phyloP scores from a whole-genome alignment of 257 asterid genomes.

The Cordia subcordata region DNA sequence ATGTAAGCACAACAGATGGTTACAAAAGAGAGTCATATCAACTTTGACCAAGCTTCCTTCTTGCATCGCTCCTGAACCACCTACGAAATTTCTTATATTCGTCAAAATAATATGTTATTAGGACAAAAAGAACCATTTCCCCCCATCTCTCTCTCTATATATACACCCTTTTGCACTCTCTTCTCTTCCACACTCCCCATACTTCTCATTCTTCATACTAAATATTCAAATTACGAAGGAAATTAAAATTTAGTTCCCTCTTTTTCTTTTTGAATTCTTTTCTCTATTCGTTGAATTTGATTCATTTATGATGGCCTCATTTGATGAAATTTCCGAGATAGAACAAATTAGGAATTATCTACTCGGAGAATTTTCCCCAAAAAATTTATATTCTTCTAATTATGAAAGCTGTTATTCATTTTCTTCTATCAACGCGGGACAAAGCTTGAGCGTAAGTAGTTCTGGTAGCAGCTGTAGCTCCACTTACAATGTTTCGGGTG shows the following conservation, averaged over 20 bases:
- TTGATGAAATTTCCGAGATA: not conserved
- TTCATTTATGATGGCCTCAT: conserved; percentile 1
- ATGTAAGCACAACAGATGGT: too few relatives aligned
- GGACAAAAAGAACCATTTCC: not conserved
- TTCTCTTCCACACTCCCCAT: conserved; percentile 1
- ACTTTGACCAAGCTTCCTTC: not conserved
- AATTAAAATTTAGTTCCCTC: not conserved
- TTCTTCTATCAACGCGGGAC: not conserved
- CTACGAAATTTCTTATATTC: not conserved
- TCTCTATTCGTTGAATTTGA: not conserved
- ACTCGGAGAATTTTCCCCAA: conserved; percentile 1
- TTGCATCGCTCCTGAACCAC: not conserved
- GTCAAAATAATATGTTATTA: not conserved
- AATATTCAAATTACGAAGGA: not conserved
- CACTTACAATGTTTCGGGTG: not conserved
- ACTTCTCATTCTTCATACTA: not conserved
- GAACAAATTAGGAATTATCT: not conserved
- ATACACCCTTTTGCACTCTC: not conserved
- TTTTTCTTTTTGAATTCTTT: too few relatives aligned
- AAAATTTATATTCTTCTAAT: not conserved
- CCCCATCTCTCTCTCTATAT: not conserved
- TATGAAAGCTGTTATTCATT: not conserved
- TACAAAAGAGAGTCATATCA: not conserved
- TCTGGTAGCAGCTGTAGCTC: not conserved
- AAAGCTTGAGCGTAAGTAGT: not conserved